Evolutionary conservation across 1,139 yeast species (phyloP), one percentile per base, ranked within the genome.

Genomic region (Yamadazyma kanchanaburiensis): DNA sequence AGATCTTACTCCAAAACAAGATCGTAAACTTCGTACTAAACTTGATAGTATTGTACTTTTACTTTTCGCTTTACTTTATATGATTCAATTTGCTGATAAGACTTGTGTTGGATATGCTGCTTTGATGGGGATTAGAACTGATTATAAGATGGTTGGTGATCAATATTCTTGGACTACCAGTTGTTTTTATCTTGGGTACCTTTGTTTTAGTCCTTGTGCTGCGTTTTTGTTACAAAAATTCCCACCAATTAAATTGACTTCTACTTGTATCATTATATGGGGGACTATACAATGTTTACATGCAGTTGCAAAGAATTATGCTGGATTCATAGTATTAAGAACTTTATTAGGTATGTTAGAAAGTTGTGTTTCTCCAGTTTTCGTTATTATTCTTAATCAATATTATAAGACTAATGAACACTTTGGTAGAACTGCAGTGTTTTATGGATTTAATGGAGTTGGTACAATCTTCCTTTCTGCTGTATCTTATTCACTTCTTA

Each of bases 131-230:
- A n/a, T n/a, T n/a, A n/a, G n/a, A n/a, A n/a, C n/a, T n/a, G n/a
- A n/a, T n/a, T n/a, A n/a, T n/a, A n/a, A n/a, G n/a, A n/a, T n/a
- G n/a, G n/a, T n/a, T n/a, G n/a, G n/a, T n/a, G n/a, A 61, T 28
- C 61, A 60, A 54, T 77, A 76, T 46, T 58, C 76, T 6, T 76
- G 80, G 80, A 65, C 67, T 11, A 80, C 78, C 21, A 59, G 77
- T n/a, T 64, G 77, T 1, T 77, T 76, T 38, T 77, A 77, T 45
- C 46, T 74, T 26, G 80, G 80, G 6, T 74, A 72, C 35, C 47
- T 75, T 30, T 51, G 53, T n/a, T 71, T 70, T 48, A 74, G 69
- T n/a, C n/a, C n/a, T 42, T 59, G 62, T 32, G 75, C 77, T 6
- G 67, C 73, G 3, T 62, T 61, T 18, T 45, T 53, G 30, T 47